Percentiles rank a stretch among this genome's conserved stretches.
phyloP scores from a whole-genome alignment of 495 filamentous ascomycete species.

The Hyaloscypha variabilis region DNA sequence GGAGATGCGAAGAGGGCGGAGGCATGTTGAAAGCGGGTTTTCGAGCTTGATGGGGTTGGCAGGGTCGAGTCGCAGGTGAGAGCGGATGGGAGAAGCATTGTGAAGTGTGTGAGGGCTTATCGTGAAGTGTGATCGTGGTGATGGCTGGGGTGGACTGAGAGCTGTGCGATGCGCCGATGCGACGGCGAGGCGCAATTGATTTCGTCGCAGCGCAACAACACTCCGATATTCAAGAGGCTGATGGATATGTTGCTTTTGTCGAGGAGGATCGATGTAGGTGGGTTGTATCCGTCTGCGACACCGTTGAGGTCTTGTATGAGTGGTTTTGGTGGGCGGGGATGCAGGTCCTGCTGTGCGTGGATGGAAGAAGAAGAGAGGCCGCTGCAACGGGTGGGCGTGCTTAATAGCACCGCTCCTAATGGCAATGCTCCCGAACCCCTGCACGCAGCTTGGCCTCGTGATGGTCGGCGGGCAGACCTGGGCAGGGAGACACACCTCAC shows the following conservation, averaged over 20 bases:
- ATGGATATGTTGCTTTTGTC: not conserved
- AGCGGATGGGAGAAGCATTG: slow-evolving; percentile 74
- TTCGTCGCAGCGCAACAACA: not conserved
- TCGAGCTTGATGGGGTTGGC: slow-evolving; percentile 48
- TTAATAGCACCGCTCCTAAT: not conserved
- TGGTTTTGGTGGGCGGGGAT: slow-evolving; percentile 7
- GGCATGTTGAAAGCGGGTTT: slow-evolving; percentile 50
- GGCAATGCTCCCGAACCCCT: not conserved
- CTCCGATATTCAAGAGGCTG: not conserved
- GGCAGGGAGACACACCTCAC: not conserved
- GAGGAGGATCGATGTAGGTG: slow-evolving; percentile 6
- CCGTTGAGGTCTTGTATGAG: slow-evolving; percentile 1
- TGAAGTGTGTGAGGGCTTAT: slow-evolving; percentile 7
- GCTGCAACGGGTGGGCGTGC: slow-evolving; percentile 1
- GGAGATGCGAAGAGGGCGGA: slow-evolving; percentile 63
- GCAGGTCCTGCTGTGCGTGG: slow-evolving; percentile 11
- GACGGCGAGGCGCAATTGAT: slow-evolving; percentile 2
- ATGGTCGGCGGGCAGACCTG: not conserved
- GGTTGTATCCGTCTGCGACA: not conserved
- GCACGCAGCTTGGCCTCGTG: not conserved
- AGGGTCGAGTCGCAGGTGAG: slow-evolving; percentile 59
- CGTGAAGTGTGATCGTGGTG: slow-evolving; percentile 1
- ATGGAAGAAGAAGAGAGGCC: slow-evolving; percentile 9
- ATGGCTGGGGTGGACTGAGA: not conserved
- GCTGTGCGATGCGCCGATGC: slow-evolving; percentile 17